A percentile compares a stretch with the other conserved stretches of the same genome.
These are phyloP conservation scores for Leptosphaerulina australis DNA, from an alignment of 2,329 filamentous ascomycete genomes.

Conservation along the genomic window DNA sequence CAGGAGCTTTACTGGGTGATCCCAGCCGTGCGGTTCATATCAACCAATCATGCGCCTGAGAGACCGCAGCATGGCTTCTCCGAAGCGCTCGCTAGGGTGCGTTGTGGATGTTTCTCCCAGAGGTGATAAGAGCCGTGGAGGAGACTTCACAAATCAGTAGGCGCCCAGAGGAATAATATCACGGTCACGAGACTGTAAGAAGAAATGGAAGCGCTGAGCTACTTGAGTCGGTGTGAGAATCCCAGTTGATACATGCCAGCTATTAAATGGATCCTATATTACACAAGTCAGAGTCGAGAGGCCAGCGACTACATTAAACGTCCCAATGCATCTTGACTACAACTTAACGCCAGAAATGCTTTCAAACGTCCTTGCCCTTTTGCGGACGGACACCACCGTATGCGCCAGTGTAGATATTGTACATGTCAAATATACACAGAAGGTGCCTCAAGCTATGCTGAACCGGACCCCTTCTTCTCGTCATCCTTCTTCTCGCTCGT, in stretches of 20 bases:
- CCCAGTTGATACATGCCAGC: background rate
- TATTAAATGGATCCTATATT: constrained; percentile 21
- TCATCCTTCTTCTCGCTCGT: constrained; percentile 32
- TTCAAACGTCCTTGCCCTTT: constrained; percentile 25
- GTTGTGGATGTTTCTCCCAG: background rate
- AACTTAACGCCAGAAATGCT: constrained; percentile 42
- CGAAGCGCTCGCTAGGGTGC: constrained; percentile 22
- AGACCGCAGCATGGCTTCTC: constrained; percentile 16
- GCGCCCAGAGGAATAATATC: constrained; percentile 1
- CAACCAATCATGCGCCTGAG: constrained; percentile 22
- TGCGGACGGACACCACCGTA: constrained; percentile 18
- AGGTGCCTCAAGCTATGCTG: constrained; percentile 19
- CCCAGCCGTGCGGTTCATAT: constrained; percentile 32
- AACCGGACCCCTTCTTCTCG: constrained; percentile 45
- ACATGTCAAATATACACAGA: constrained; percentile 19
- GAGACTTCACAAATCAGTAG: background rate
- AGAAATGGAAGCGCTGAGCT: constrained; percentile 12
- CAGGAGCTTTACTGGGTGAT: constrained; percentile 27
- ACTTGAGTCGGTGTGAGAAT: background rate
- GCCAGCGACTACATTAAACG: constrained; percentile 26
- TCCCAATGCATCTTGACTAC: constrained; percentile 29
- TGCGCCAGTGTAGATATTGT: constrained; percentile 27
- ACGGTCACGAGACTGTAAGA: background rate
- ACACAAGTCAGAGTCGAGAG: constrained; percentile 47
- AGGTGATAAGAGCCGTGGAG: background rate